Percentiles rank a stretch among this genome's conserved stretches.
Conservation (phyloP, 495 filamentous ascomycete genomes). For the Aspergillus sclerotiicarbonarius region DNA sequence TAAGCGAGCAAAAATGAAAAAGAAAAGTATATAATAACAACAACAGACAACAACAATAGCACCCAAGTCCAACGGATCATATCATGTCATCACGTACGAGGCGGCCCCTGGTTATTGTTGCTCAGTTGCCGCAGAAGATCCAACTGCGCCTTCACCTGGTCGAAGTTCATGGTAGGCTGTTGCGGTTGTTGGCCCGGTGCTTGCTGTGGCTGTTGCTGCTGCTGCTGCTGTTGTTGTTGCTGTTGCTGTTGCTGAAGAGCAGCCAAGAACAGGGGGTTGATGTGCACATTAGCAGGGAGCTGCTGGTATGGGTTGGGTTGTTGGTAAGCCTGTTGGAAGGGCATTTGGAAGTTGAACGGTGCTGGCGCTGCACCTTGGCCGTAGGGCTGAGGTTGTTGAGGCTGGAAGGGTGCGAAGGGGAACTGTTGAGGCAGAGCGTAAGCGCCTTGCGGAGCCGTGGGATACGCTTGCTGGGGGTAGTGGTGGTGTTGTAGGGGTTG, state of each 20-base stretch:
- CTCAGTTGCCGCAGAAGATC: constrained; percentile 45
- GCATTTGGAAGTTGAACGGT: constrained; percentile 42
- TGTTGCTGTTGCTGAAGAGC: constrained; percentile 45
- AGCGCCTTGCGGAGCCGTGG: constrained; percentile 24
- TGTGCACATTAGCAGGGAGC: constrained; percentile 51
- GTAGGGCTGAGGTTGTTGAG: constrained; percentile 27
- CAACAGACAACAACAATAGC: constrained; percentile 10
- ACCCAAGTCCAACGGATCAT: constrained; percentile 11
- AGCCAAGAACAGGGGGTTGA: constrained; percentile 66
- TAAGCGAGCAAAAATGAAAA: neutral
- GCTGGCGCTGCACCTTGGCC: constrained; percentile 31
- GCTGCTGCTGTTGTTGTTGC: constrained; percentile 36
- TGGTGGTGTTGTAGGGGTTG: constrained; percentile 19
- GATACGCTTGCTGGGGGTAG: constrained; percentile 18
- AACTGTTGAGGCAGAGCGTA: constrained; percentile 33
- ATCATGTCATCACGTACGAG: constrained; percentile 27
- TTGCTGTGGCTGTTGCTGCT: constrained; percentile 31
- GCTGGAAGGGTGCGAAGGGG: constrained; percentile 24
- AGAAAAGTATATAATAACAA: constrained; percentile 11
- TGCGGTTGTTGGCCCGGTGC: constrained; percentile 40
- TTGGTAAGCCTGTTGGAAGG: constrained; percentile 36
- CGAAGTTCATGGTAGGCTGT: constrained; percentile 38
- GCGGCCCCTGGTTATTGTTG: constrained; percentile 34
- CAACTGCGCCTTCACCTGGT: constrained; percentile 47
- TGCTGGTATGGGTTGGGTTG: constrained; percentile 37